These are phyloP conservation scores for Geotrichum aggregatum DNA, from an alignment of 1,139 yeast species.

Conservation along the genomic window DNA sequence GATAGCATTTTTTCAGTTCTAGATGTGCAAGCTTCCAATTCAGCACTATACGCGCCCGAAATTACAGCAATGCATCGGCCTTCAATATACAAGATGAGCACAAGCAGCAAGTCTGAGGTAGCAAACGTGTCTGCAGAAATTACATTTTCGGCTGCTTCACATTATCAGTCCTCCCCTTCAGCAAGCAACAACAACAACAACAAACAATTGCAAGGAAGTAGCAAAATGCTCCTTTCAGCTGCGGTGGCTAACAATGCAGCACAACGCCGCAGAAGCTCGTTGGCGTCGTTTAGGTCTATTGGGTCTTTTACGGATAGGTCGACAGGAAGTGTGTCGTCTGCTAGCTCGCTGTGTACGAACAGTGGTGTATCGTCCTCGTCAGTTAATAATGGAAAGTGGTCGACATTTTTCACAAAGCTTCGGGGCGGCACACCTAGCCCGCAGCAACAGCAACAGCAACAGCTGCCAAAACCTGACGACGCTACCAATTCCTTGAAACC, in stretches of 20 bases:
- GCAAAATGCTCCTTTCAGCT: conserved; percentile 22
- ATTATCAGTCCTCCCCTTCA: too few relatives aligned
- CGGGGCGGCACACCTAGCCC: neutral
- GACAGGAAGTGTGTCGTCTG: neutral
- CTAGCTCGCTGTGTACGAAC: too few relatives aligned
- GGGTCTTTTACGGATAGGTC: neutral
- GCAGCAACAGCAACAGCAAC: too few relatives aligned
- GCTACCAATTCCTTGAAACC: too few relatives aligned
- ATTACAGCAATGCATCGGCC: conserved; percentile 6
- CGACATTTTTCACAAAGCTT: conserved; percentile 5
- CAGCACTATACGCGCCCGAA: conserved; percentile 5
- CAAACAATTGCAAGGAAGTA: conserved; percentile 2
- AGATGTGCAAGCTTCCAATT: conserved; percentile 8
- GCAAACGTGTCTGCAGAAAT: conserved; percentile 9
- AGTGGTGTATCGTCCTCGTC: neutral
- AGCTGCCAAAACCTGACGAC: conserved; percentile 1
- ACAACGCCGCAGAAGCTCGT: conserved; percentile 5
- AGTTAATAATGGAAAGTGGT: neutral
- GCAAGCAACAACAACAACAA: conserved; percentile 1
- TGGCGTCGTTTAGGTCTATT: neutral
- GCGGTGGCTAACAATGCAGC: conserved; percentile 21
- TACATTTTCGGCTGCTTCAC: conserved; percentile 14
- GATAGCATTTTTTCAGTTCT: conserved; percentile 24
- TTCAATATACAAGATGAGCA: neutral
- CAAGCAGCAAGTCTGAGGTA: conserved; percentile 10